Evolutionary conservation across 306 rosid genomes (phyloP).

Genomic region (Cajanus cajan): DNA sequence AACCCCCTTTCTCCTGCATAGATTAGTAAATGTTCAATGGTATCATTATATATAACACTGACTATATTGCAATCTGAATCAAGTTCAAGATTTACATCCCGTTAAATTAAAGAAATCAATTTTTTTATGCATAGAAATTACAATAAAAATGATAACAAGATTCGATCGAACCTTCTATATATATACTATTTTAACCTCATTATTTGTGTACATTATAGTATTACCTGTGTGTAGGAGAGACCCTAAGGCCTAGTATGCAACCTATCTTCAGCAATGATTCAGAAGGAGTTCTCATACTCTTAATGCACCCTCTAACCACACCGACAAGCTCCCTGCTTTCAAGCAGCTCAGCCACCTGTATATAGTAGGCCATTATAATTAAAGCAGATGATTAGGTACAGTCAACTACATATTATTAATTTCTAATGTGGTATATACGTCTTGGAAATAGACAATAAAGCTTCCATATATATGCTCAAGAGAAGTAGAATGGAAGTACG

Average conservation of each 20-base stretch:
- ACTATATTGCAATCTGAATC: background rate
- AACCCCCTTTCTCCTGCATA: constrained; percentile 54
- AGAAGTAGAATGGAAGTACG: constrained; percentile 13
- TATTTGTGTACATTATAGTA: background rate
- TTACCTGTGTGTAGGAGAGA: constrained; percentile 65
- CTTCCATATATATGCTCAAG: background rate
- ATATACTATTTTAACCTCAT: too few species aligned
- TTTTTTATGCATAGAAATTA: too few species aligned
- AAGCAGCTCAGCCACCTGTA: constrained; percentile 67
- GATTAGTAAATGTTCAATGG: background rate
- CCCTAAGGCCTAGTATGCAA: constrained; percentile 72
- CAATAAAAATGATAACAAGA: too few species aligned
- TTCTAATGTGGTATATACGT: background rate
- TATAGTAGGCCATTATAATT: constrained; percentile 25
- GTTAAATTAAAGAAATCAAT: background rate
- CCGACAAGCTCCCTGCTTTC: constrained; percentile 68
- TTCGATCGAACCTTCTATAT: too few species aligned
- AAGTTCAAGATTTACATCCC: background rate
- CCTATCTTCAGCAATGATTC: constrained; percentile 60
- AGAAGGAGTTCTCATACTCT: constrained; percentile 48
- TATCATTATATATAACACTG: background rate
- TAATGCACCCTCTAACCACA: constrained; percentile 73
- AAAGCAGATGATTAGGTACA: background rate
- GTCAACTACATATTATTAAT: background rate
- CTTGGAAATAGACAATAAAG: constrained; percentile 1